These are phyloP conservation scores for Rhododendron kiyosumense DNA, from an alignment of 148 eudicot species.

Conservation along the genomic window DNA sequence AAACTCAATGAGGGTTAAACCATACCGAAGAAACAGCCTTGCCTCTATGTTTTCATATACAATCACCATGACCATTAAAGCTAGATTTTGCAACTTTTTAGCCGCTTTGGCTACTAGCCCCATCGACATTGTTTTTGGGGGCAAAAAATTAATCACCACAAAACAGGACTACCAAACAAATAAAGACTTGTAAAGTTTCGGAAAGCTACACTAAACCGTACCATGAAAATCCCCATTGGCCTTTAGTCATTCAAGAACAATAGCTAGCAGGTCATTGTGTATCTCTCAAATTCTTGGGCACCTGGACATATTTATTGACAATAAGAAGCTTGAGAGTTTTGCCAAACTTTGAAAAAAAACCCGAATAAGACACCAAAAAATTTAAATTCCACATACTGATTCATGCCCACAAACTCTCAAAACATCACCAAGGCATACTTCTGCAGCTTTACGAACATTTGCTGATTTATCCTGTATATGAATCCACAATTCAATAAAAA, in stretches of 20 bases:
- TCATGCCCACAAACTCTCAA: conserved; percentile 80
- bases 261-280: conserved; percentile 85
- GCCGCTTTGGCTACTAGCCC: conserved; percentile 40
- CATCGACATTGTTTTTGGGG: conserved; percentile 45
- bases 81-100: conserved; percentile 52
- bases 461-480: conserved; percentile 88
- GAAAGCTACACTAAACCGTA: conserved; percentile 12
- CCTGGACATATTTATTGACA: conserved; percentile 33
- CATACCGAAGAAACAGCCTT: conserved; percentile 66
- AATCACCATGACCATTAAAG: conserved; percentile 50
- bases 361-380: background rate
- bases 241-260: conserved; percentile 70
- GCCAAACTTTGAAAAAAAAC: background rate
- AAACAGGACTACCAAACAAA: background rate
- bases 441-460: conserved; percentile 96
- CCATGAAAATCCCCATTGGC: conserved; percentile 66
- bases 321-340: background rate
- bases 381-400: conserved; percentile 28
- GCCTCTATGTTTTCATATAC: conserved; percentile 55
- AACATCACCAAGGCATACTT: conserved; percentile 73
- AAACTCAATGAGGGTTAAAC: conserved; percentile 7
- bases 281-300: conserved; percentile 76
- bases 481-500: background rate
- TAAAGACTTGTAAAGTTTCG: background rate
- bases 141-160: conserved; percentile 1